Percentiles rank a stretch among this genome's conserved stretches.
phyloP scores from a whole-genome alignment of 2,329 filamentous ascomycete genomes.

The Diaporthe batatas region DNA sequence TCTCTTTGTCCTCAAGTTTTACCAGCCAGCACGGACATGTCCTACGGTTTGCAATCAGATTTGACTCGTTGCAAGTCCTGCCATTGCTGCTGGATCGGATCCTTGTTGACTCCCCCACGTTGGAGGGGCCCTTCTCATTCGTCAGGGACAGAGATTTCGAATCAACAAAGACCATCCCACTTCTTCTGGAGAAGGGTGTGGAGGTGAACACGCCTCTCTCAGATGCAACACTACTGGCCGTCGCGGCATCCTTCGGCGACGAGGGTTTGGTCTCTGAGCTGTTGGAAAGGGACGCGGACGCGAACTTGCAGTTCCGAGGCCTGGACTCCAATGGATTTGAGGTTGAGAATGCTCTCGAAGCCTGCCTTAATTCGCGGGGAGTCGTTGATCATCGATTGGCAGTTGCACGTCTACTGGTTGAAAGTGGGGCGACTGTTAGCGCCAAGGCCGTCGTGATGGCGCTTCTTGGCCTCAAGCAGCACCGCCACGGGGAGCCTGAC shows the following conservation, averaged over 20 bases:
- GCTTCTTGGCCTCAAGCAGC: no score
- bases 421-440: not conserved
- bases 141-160: no score
- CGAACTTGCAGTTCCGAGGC: not conserved
- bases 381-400: no score
- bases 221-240: not conserved
- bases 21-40: not conserved
- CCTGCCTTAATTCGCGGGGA: no score
- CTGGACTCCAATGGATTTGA: rapidly evolving
- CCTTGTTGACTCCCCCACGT: not conserved
- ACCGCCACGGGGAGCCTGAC: no score
- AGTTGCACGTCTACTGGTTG: not conserved
- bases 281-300: not conserved
- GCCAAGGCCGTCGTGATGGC: not conserved
- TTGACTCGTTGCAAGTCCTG: not conserved
- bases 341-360: not conserved
- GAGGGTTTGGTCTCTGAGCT: not conserved
- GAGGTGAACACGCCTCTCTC: not conserved
- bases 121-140: no score
- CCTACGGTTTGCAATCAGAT: not conserved
- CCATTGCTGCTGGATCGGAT: not conserved
- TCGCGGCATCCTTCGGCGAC: rapidly evolving
- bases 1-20: no score
- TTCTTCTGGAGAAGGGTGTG: not conserved
- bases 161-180: not conserved